Conservation (phyloP, 2,329 filamentous ascomycete species). For the Penicillium hesseltinei region DNA sequence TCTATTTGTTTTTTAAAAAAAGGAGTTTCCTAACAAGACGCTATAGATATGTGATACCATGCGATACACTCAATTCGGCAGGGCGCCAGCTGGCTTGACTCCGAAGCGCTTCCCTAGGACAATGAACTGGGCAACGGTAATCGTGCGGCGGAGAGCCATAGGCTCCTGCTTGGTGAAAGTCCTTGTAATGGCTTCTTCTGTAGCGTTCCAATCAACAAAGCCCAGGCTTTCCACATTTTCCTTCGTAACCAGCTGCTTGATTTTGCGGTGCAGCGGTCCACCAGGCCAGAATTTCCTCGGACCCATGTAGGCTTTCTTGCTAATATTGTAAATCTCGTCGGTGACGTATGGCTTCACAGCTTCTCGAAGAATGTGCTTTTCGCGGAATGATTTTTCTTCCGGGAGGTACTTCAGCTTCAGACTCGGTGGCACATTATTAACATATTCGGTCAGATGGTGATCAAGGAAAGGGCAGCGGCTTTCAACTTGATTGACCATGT, state of each 20-base stretch:
- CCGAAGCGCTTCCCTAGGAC: background rate
- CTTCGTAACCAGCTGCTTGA: conserved; percentile 34
- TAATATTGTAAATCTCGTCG: conserved; percentile 51
- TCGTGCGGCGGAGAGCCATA: background rate
- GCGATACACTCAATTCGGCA: background rate
- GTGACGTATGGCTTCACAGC: conserved; percentile 53
- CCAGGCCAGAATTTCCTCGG: conserved; percentile 42
- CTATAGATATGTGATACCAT: too few relatives aligned
- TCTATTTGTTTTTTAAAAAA: too few relatives aligned
- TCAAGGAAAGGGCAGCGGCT: conserved; percentile 31
- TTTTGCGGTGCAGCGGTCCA: conserved; percentile 44
- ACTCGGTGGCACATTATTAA: conserved; percentile 29
- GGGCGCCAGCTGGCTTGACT: background rate
- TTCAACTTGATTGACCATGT: conserved; percentile 16
- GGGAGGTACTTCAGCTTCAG: conserved; percentile 21
- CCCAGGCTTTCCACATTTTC: conserved; percentile 41
- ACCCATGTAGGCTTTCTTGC: conserved; percentile 52
- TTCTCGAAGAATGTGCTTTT: conserved; percentile 55
- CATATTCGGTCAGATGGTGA: conserved; percentile 31
- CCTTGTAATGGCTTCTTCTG: background rate
- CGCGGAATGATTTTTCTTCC: conserved; percentile 30
- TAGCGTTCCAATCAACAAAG: conserved; percentile 35
- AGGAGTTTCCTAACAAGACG: background rate
- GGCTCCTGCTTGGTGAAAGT: background rate
- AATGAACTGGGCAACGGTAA: background rate